Conservation (phyloP, 768 basidiomycete species). For the Mycena pura region DNA sequence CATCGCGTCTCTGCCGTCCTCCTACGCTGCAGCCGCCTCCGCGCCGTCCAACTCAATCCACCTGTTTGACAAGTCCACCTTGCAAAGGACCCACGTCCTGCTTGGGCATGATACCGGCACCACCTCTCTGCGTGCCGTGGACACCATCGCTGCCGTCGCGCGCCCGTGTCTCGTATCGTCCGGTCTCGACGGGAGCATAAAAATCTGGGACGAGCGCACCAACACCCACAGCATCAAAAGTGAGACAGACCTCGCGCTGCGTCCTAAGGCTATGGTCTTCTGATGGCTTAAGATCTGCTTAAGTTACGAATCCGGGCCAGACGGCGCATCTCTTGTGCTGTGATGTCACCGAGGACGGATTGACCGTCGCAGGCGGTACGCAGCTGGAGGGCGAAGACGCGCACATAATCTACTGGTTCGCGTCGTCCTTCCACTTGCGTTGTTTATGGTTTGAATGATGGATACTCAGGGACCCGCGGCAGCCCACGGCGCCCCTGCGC, state of each 20-base stretch:
- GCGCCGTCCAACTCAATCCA: constrained; percentile 71
- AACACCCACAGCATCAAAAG: constrained; percentile 61
- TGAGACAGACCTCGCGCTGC: constrained; percentile 43
- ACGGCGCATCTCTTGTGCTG: constrained; percentile 62
- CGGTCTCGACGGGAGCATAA: constrained; percentile 75
- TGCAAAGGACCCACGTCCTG: constrained; percentile 54
- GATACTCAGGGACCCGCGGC: constrained; percentile 83
- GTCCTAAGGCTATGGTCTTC: constrained; percentile 24
- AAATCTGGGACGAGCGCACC: constrained; percentile 77
- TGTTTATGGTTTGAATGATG: not conserved
- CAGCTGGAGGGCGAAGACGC: constrained; percentile 85
- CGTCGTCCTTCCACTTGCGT: not conserved
- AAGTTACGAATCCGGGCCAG: constrained; percentile 59
- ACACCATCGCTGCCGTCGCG: constrained; percentile 47
- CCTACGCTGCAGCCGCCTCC: constrained; percentile 68
- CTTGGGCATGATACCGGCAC: constrained; percentile 64
- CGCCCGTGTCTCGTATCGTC: constrained; percentile 63
- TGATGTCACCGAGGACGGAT: constrained; percentile 73
- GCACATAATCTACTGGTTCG: constrained; percentile 82
- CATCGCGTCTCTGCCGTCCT: constrained; percentile 52
- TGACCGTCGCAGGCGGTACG: constrained; percentile 82
- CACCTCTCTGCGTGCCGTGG: constrained; percentile 57
- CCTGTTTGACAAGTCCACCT: constrained; percentile 65
- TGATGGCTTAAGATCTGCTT: constrained; percentile 46
- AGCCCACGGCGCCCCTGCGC: constrained; percentile 70